Conservation (phyloP, 2,329 filamentous ascomycete species). For the Pseudocercospora eumusae region DNA sequence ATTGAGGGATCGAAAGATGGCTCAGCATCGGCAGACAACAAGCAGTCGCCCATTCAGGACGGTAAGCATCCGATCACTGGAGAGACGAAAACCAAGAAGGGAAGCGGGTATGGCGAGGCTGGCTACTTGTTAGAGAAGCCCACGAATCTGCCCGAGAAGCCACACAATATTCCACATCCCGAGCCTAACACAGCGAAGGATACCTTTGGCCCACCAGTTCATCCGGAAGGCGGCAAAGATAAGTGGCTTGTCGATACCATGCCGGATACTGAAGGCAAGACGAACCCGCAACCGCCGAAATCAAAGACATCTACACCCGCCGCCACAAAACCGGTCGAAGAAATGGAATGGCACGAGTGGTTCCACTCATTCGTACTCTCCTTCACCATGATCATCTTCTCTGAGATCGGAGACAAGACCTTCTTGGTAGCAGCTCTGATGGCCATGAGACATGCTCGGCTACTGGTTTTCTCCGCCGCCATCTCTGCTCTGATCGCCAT, state of each 20-base stretch:
- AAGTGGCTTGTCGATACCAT: constrained; percentile 42
- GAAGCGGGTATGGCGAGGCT: constrained; percentile 31
- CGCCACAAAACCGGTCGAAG: constrained; percentile 10
- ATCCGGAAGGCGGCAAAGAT: constrained; percentile 20
- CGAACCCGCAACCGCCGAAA: constrained; percentile 38
- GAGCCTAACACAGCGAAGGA: constrained; percentile 51
- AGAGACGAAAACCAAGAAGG: constrained; percentile 37
- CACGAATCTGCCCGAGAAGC: constrained; percentile 72
- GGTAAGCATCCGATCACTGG: constrained; percentile 38
- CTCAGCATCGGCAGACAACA: constrained; percentile 35
- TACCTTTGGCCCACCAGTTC: constrained; percentile 32
- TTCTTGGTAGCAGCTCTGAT: constrained; percentile 96
- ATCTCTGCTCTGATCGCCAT: constrained; percentile 85
- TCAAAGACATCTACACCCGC: constrained; percentile 20
- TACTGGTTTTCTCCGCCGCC: constrained; percentile 93
- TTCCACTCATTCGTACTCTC: constrained; percentile 88
- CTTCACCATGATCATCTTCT: constrained; percentile 95
- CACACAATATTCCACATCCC: constrained; percentile 72
- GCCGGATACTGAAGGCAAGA: constrained; percentile 43
- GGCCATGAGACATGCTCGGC: constrained; percentile 96
- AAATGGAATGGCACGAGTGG: constrained; percentile 38
- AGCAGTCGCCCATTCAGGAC: constrained; percentile 39
- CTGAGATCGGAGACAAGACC: constrained; percentile 97
- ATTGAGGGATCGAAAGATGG: constrained; percentile 43
- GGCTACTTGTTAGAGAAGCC: constrained; percentile 45